Evolutionary conservation across 2,329 filamentous ascomycete species (phyloP), one percentile per base, ranked within the genome.

Genomic region (Nemania abortiva): DNA sequence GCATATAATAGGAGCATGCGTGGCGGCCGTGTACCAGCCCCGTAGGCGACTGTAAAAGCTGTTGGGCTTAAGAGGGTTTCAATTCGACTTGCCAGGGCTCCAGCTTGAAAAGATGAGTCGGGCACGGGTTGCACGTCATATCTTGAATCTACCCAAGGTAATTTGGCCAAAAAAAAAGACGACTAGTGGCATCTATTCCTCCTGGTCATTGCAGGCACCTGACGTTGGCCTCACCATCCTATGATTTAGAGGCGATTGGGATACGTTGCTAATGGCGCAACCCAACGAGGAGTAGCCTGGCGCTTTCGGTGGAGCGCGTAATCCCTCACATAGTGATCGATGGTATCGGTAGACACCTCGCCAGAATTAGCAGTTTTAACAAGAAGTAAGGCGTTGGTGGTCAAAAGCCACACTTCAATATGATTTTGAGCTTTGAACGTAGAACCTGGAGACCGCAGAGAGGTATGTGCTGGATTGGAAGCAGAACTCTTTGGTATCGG

Each of bases 381-480:
- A 29, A 37, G 53, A 27, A n/a, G 9, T 22, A 54, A 34, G 58
- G 6, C 11, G 24, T 20, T 13, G 20, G 29, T 39, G 18, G 9
- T 27, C 29, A 42, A 54, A 45, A 27, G 11, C 45, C n/a, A 13
- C n/a, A 42, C n/a, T 27, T 34, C 22, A 29, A n/a, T n/a, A 53
- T 42, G 37, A 22, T 4, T 49, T 37, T 9, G n/a, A 20, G 18
- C 9, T 15, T 42, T 15, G n/a, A 24, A 50, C 37, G 42, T n/a
- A 31, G 15, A 37, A 18, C 49, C 49, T n/a, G 34, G 6, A 22
- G 29, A 50, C 31, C 49, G 50, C 27, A 22, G 52, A 42, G 24
- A 20, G 50, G 22, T 45, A 54, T 53, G 10, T 47, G 37, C 24
- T 45, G 6, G 27, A 20, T 59, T 60, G 47, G 37, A 49, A 31